phyloP scores from a whole-genome alignment of 345 rosid genomes.

The Triadica sebifera region DNA sequence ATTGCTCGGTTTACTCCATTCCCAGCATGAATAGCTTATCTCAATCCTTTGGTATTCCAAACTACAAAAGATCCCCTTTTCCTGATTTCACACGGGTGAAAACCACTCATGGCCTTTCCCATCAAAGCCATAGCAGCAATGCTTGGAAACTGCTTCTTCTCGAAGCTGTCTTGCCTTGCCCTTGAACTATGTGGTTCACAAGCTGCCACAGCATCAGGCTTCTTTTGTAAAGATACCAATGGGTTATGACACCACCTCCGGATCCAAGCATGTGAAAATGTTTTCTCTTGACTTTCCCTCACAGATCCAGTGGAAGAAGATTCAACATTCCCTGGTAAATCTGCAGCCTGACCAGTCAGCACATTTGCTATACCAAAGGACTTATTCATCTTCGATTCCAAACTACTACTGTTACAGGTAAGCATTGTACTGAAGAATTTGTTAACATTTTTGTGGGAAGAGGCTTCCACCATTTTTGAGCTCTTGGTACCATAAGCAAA shows the following conservation, averaged over 20 bases:
- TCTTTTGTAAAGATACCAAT: conserved; percentile 23
- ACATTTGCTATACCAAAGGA: conserved; percentile 28
- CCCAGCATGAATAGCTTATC: conserved; percentile 4
- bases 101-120: conserved; percentile 79
- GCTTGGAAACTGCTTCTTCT: conserved; percentile 75
- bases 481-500: conserved; percentile 43
- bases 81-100: conserved; percentile 52
- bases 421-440: conserved; percentile 35
- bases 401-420: conserved; percentile 34
- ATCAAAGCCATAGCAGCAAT: conserved; percentile 94
- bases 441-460: conserved; percentile 38
- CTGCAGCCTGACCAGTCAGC: conserved; percentile 19
- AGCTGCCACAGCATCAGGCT: conserved; percentile 21
- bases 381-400: conserved; percentile 26
- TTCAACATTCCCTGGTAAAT: conserved; percentile 23
- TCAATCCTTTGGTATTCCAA: conserved; percentile 51
- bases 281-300: conserved; percentile 30
- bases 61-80: conserved; percentile 49
- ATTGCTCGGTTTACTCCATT: neutral
- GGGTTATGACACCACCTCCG: conserved; percentile 61
- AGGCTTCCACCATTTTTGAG: conserved; percentile 40
- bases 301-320: conserved; percentile 27
- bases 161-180: conserved; percentile 23
- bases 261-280: conserved; percentile 60
- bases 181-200: conserved; percentile 45